Evolutionary conservation across 805 yeast genomes (phyloP).

Genomic region (Cyberlindnera xishuangbannaensis): DNA sequence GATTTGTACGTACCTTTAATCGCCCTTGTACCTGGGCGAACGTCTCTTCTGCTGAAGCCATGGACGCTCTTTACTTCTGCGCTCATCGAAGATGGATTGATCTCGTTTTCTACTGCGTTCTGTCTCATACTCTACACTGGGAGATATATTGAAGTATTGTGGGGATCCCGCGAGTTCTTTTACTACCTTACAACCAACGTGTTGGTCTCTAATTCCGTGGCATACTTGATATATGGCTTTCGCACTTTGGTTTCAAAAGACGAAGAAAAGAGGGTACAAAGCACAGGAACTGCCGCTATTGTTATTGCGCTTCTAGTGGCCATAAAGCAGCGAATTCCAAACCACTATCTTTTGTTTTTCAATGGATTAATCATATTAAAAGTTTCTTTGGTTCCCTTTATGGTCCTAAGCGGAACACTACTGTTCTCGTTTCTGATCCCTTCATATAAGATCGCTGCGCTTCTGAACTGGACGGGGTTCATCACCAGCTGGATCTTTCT

Average conservation of each 20-base stretch:
- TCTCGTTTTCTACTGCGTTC: slow-evolving; percentile 33
- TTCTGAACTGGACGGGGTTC: slow-evolving; percentile 27
- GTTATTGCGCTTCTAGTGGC: slow-evolving; percentile 48
- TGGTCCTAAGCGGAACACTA: slow-evolving; percentile 17
- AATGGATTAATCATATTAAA: slow-evolving; percentile 37
- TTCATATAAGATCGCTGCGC: slow-evolving; percentile 2
- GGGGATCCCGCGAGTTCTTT: slow-evolving; percentile 47
- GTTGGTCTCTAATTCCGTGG: slow-evolving; percentile 30
- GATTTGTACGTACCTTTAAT: slow-evolving; percentile 43
- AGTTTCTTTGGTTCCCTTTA: slow-evolving; percentile 25
- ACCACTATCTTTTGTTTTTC: slow-evolving; percentile 44
- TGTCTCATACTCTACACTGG: slow-evolving; percentile 43
- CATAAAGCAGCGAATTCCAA: slow-evolving; percentile 48
- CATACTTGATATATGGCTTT: slow-evolving; percentile 27
- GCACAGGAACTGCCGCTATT: slow-evolving; percentile 16
- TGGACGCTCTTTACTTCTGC: slow-evolving; percentile 46
- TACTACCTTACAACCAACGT: slow-evolving; percentile 34
- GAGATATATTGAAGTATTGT: slow-evolving; percentile 46
- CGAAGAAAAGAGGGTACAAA: slow-evolving; percentile 10
- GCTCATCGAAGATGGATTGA: slow-evolving; percentile 39
- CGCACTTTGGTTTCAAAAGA: slow-evolving; percentile 6
- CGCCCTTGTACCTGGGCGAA: slow-evolving; percentile 42
- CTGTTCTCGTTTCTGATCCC: slow-evolving; percentile 19
- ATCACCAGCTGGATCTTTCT: slow-evolving; percentile 35
- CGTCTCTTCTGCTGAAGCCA: slow-evolving; percentile 36